These are phyloP conservation scores for Leishmania aethiopica DNA, from an alignment of 208 protist species.

Conservation along the genomic window DNA sequence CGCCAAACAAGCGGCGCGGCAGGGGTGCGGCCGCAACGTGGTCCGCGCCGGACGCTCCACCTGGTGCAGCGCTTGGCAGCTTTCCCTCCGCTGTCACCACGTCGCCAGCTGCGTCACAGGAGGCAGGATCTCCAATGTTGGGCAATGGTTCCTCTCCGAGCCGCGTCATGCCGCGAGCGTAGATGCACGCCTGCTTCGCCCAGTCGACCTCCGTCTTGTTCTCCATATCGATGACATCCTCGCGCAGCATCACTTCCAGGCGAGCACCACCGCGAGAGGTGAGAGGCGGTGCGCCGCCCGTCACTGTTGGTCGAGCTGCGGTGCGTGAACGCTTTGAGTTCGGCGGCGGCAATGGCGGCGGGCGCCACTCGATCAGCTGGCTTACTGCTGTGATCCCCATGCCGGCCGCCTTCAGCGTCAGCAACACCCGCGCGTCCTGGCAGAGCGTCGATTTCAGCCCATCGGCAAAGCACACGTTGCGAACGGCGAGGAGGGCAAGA, in stretches of 20 bases:
- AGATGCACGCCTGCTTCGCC: constrained; percentile 32
- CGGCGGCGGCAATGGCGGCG: background rate
- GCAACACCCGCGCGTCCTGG: constrained; percentile 72
- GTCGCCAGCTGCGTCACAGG: background rate
- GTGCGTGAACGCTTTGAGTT: background rate
- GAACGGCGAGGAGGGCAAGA: constrained; percentile 66
- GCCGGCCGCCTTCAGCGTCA: constrained; percentile 69
- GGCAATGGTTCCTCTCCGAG: background rate
- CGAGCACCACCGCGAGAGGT: background rate
- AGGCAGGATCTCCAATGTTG: background rate
- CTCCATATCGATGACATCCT: constrained; percentile 26
- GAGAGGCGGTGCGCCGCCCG: background rate
- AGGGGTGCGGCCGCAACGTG: background rate
- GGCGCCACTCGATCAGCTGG: constrained; percentile 22
- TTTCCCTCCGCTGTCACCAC: background rate
- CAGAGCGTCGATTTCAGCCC: constrained; percentile 67
- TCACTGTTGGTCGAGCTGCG: background rate
- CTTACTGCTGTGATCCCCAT: constrained; percentile 39
- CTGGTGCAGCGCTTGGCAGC: no score
- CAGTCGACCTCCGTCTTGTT: constrained; percentile 24
- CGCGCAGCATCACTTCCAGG: constrained; percentile 13
- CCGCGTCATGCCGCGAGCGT: constrained; percentile 7
- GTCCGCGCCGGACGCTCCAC: background rate
- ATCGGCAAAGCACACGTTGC: constrained; percentile 76
- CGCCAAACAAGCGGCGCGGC: constrained; percentile 9